Evolutionary conservation across 495 filamentous ascomycete species (phyloP), one percentile per base, ranked within the genome.

Genomic region (Cercophora newfieldiana): DNA sequence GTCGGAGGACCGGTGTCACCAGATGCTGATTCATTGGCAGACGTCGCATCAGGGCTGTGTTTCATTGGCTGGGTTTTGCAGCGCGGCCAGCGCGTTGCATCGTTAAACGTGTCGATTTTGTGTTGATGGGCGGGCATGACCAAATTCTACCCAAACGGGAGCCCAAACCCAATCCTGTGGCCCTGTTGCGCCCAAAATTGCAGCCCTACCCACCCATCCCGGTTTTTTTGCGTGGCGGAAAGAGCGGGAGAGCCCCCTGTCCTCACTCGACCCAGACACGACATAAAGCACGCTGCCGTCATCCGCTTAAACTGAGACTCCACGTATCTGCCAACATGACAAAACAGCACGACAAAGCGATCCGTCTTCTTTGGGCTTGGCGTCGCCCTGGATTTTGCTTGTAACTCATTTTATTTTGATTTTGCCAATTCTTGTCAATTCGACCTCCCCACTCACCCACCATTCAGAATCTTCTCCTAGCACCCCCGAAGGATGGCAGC

Each of bases 251-350:
- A 33, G 19, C 56, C 30, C 28, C 19, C 53, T 29, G 7, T 6
- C 53, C 28, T 29, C 14, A 5, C 56, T 31, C 19, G 29, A 10
- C 18, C 56, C 3, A 18, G 28, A 21, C 5, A 37, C 12, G 22
- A n/a, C 53, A 8, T 8, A 56, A 7, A n/a, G n/a, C 49, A 24
- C 53, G 6, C 53, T 33, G 7, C 56, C 22, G 26, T 10, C 56
- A 31, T 29, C 19, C 54, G 8, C 21, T 8, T 5, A 56, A 4
- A 56, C 12, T 6, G 29, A 19, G 37, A 37, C 29, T 37, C 30
- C 56, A 31, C 56, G 28, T 31, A 37, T 59, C 29, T 59, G 56
- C 56, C 56, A 37, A 8, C 56, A 56, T 29, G 53, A 28, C 21
- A 24, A 5, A 25, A 37, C 25, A 19, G 19, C 5, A 56, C 26